These are phyloP conservation scores for Starmerella kuoi DNA, from an alignment of 805 yeast species.

Conservation along the genomic window DNA sequence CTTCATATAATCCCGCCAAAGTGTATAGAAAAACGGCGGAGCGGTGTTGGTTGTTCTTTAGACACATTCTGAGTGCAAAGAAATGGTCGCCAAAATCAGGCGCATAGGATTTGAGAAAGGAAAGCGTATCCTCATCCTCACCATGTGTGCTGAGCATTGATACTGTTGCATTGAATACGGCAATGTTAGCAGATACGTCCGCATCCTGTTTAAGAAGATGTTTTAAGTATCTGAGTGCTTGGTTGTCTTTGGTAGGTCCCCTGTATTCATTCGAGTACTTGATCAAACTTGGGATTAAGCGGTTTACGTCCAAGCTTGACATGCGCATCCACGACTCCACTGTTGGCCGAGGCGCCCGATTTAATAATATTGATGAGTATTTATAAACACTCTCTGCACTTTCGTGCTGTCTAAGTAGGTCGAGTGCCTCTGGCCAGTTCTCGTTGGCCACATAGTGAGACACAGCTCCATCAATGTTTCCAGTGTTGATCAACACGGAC, in stretches of 20 bases:
- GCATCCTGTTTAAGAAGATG: conserved; percentile 32
- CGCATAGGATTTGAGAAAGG: conserved; percentile 37
- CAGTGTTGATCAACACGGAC: conserved; percentile 51
- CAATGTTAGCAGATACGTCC: conserved; percentile 30
- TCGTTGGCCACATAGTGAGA: conserved; percentile 55
- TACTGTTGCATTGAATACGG: conserved; percentile 58
- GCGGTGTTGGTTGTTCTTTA: conserved; percentile 43
- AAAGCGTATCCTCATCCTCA: conserved; percentile 37
- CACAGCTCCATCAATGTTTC: conserved; percentile 59
- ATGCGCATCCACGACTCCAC: conserved; percentile 66
- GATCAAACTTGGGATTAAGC: conserved; percentile 63
- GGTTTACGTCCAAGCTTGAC: conserved; percentile 43
- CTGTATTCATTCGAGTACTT: conserved; percentile 40
- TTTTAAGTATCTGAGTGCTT: conserved; percentile 52
- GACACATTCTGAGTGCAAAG: conserved; percentile 61
- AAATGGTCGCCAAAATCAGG: conserved; percentile 37
- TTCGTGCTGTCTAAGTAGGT: conserved; percentile 36
- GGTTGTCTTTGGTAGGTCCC: conserved; percentile 40
- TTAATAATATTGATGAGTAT: conserved; percentile 54
- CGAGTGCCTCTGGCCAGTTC: conserved; percentile 63
- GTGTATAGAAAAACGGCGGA: conserved; percentile 68
- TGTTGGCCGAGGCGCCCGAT: conserved; percentile 56
- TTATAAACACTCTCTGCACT: conserved; percentile 41
- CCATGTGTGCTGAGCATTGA: conserved; percentile 41
- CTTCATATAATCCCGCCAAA: conserved; percentile 55